These are phyloP conservation scores for Suhomyces sp. DNA, from an alignment of 805 yeast species.

Conservation along the genomic window DNA sequence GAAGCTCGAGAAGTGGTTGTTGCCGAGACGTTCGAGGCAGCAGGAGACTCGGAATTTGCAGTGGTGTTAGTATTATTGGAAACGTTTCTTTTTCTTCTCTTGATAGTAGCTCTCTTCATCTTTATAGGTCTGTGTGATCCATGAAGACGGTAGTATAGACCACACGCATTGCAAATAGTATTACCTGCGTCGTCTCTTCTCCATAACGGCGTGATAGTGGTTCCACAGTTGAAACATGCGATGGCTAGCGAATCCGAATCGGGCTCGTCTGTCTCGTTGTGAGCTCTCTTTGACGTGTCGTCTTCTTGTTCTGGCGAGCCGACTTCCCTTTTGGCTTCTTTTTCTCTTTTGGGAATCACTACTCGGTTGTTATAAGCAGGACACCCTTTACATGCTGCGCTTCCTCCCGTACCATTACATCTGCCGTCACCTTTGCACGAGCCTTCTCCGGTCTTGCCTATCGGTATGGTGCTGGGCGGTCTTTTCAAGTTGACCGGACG, in stretches of 20 bases:
- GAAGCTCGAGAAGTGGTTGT: not conserved
- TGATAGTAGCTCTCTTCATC: conserved; percentile 69
- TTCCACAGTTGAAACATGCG: conserved; percentile 80
- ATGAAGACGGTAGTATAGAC: conserved; percentile 70
- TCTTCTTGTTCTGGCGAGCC: not conserved
- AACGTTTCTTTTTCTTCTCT: conserved; percentile 60
- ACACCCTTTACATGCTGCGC: conserved; percentile 75
- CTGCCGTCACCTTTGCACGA: conserved; percentile 73
- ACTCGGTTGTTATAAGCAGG: conserved; percentile 78
- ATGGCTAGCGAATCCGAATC: conserved; percentile 51
- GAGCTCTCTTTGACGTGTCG: not conserved
- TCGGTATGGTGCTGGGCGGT: conserved; percentile 48
- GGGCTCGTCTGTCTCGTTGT: conserved; percentile 7
- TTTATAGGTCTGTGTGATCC: conserved; percentile 75
- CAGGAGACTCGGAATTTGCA: not conserved
- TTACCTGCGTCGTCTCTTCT: conserved; percentile 78
- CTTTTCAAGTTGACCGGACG: conserved; percentile 65
- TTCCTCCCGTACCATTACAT: conserved; percentile 87
- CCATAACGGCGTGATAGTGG: conserved; percentile 87
- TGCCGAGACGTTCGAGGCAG: not conserved
- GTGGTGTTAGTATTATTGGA: not conserved
- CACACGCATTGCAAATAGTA: conserved; percentile 88
- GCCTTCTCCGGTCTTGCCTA: conserved; percentile 46
- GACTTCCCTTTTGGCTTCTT: not conserved
- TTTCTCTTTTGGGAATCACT: conserved; percentile 31